Percentiles rank a stretch among this genome's conserved stretches.
Conservation (phyloP, 345 rosid genomes). For the Hevea brasiliensis region DNA sequence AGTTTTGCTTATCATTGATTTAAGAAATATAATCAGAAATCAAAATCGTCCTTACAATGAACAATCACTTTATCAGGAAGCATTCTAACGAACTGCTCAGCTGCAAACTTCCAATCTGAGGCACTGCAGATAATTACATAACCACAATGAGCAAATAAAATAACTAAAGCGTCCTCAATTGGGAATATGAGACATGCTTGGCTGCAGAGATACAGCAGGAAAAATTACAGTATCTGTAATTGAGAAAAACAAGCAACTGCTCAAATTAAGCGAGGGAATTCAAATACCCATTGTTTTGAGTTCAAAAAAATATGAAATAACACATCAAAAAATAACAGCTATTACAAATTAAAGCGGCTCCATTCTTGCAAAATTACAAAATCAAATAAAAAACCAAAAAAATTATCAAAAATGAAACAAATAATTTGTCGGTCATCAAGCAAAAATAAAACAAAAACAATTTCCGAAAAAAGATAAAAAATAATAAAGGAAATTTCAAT, state of each 20-base stretch:
- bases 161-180: neutral
- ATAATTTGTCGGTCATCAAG: neutral
- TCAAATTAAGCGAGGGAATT: neutral
- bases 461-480: constrained; percentile 6
- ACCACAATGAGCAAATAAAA: constrained; percentile 1
- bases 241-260: neutral
- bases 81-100: constrained; percentile 72
- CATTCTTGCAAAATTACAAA: neutral
- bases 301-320: neutral
- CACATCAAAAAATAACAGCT: too few species aligned
- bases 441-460: neutral
- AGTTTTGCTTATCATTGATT: neutral
- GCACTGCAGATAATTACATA: constrained; percentile 50
- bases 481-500: neutral
- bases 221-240: neutral
- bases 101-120: constrained; percentile 92
- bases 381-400: neutral
- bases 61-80: constrained; percentile 82
- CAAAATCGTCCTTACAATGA: constrained; percentile 57
- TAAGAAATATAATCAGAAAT: neutral
- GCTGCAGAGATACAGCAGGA: neutral
- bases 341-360: neutral
- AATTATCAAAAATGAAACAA: neutral
- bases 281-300: neutral
- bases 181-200: neutral